phyloP scores from a whole-genome alignment of 2,329 filamentous ascomycete genomes.

The Conoideocrella luteorostrata region DNA sequence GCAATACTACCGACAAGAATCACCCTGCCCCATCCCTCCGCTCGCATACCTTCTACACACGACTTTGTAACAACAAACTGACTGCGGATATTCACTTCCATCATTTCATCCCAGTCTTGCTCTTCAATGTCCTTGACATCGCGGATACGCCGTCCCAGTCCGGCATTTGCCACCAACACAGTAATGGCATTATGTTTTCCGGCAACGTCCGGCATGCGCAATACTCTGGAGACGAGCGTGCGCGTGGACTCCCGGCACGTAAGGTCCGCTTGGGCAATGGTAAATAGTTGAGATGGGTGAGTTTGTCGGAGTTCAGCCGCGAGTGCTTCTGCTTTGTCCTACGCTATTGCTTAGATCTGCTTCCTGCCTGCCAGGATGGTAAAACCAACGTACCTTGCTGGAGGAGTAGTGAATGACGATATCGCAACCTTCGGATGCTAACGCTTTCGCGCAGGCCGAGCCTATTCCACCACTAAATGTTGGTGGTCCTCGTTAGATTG shows the following conservation, averaged over 20 bases:
- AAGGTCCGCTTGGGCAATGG: slow-evolving; percentile 6
- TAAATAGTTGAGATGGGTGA: slow-evolving; percentile 7
- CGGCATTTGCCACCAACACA: slow-evolving; percentile 9
- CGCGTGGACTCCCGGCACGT: slow-evolving; percentile 7
- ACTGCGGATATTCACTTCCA: slow-evolving; percentile 9
- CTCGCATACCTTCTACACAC: slow-evolving; percentile 10
- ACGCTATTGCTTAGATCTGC: background rate
- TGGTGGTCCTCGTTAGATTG: background rate
- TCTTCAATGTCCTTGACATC: slow-evolving; percentile 7
- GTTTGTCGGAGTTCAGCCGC: background rate
- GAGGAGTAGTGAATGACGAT: slow-evolving; percentile 8
- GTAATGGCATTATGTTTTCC: slow-evolving; percentile 5
- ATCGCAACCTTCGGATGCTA: slow-evolving; percentile 9
- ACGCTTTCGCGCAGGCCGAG: slow-evolving; percentile 6
- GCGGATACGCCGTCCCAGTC: slow-evolving; percentile 8
- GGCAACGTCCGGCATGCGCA: background rate
- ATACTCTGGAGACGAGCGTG: background rate
- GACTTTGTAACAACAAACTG: slow-evolving; percentile 10
- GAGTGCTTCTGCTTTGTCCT: slow-evolving; percentile 8
- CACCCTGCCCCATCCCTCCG: slow-evolving; percentile 7
- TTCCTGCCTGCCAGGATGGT: background rate
- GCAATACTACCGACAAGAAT: slow-evolving; percentile 9
- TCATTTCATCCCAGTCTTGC: slow-evolving; percentile 9
- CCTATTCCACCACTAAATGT: slow-evolving; percentile 8
- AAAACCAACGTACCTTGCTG: slow-evolving; percentile 5